Evolutionary conservation across 257 asterid genomes (phyloP).

Genomic region (Fraxinus anomala): DNA sequence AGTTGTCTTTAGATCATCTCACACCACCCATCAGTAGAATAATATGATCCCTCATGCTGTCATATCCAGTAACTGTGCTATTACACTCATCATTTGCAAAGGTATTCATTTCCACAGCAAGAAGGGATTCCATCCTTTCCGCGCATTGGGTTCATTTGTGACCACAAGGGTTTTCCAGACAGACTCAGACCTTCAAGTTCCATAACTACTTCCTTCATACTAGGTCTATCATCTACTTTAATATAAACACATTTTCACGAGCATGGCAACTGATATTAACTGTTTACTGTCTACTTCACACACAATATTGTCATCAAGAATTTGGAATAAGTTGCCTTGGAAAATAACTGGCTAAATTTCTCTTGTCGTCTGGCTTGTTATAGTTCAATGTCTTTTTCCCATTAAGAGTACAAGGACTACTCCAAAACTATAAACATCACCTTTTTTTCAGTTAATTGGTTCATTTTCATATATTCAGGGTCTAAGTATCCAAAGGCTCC

Average conservation of each 20-base stretch:
- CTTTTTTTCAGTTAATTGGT: constrained; percentile 28
- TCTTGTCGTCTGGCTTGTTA: constrained; percentile 19
- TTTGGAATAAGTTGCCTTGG: not conserved
- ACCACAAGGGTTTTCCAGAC: constrained; percentile 13
- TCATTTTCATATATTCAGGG: constrained; percentile 37
- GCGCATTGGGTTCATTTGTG: not conserved
- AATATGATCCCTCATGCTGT: constrained; percentile 12
- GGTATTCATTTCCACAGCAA: not conserved
- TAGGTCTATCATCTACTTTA: constrained; percentile 36
- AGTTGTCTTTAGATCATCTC: not conserved
- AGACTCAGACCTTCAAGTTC: constrained; percentile 22
- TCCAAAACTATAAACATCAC: constrained; percentile 38
- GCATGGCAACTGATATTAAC: constrained; percentile 17
- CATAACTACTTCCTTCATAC: constrained; percentile 33
- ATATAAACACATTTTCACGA: constrained; percentile 33
- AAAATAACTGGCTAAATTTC: constrained; percentile 23
- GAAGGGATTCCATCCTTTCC: constrained; percentile 8
- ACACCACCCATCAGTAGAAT: not conserved
- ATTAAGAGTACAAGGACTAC: constrained; percentile 16
- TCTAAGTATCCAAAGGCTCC: constrained; percentile 36
- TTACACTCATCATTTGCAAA: not conserved
- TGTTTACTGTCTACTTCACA: constrained; percentile 20
- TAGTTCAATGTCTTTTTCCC: constrained; percentile 10
- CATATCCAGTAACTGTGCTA: not conserved
- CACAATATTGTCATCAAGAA: constrained; percentile 29